Evolutionary conservation across 495 filamentous ascomycete species (phyloP).

Genomic region (Podospora conica): DNA sequence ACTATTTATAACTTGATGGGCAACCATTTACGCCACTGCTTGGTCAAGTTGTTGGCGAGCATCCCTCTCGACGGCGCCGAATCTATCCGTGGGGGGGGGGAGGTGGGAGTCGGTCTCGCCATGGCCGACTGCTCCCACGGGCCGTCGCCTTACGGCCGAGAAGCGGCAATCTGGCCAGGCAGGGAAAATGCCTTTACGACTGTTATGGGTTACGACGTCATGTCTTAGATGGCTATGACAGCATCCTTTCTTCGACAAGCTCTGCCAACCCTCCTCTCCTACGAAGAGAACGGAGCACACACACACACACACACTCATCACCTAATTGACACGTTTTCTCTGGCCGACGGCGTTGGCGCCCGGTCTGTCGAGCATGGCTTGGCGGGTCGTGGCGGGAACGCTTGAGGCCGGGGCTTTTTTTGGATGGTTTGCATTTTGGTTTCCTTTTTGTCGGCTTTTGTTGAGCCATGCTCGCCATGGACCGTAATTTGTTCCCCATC

Average conservation of each 20-base stretch:
- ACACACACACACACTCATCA: constrained; percentile 16
- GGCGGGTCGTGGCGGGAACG: background rate
- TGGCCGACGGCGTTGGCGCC: background rate
- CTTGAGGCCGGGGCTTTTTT: background rate
- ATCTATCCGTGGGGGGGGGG: background rate
- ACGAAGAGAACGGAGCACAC: constrained; percentile 11
- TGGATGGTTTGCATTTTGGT: background rate
- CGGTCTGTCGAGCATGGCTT: background rate
- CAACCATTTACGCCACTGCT: constrained; percentile 28
- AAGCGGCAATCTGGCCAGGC: background rate
- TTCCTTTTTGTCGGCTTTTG: background rate
- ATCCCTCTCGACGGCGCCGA: background rate
- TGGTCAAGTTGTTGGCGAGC: constrained; percentile 4
- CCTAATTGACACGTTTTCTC: constrained; percentile 7
- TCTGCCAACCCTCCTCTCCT: background rate
- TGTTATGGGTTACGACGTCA: constrained; percentile 38
- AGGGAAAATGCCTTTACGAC: constrained; percentile 24
- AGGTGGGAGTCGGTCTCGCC: background rate
- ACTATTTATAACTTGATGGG: constrained; percentile 31
- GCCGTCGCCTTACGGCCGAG: background rate
- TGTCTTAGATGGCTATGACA: constrained; percentile 35
- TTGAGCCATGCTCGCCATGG: background rate
- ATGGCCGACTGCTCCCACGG: background rate
- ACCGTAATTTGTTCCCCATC: background rate
- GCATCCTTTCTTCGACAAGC: constrained; percentile 17